Evolutionary conservation across 1,284 basidiomycete species (phyloP), one percentile per base, ranked within the genome.

Genomic region (Cutaneotrichosporon sp.): DNA sequence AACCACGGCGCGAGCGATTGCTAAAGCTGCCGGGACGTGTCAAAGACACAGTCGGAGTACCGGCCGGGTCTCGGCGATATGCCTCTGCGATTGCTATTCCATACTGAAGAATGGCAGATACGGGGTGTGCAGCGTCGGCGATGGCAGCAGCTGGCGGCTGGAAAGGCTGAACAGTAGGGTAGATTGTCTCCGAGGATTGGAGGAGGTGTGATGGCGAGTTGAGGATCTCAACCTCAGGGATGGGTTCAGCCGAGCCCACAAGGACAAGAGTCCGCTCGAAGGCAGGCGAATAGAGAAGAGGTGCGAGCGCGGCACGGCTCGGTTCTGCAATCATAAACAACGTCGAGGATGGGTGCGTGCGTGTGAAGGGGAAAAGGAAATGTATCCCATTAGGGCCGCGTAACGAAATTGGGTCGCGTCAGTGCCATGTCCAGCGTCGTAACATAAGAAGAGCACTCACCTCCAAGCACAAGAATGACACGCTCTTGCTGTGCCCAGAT

Each of bases 231-330:
- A 71, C 65, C 24, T 62, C 60, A 11, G 65, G 62, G 2, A 59
- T 26, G 4, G 67, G 62, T 11, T 52, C 34, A 6, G 49, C 34
- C 1, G 63, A 57, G 14, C 64, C 68, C 24, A 71, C 59, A 10
- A 71, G 59, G 10, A 71, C 45, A 11, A 70, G 57, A 0, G 69
- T 71, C 29, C 62, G 51, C 10, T 56, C 42, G 49, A 67, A 71
- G 1, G 51, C 39, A 0, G 62, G 59, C 39, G 68, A 66, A 44
- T 65, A 66, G 7, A 71, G 57, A 5, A 71, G 43, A 1, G 69
- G 69, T 0, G 62, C 56, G 20, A 71, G 60, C 0, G 64, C 45
- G 12, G 60, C 53, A 10, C 60, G 46, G 2, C 63, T 64, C 3
- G 59, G 51, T 33, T 59, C 68, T 70, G 51, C 24, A 25, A 14